A percentile compares a stretch with the other conserved stretches of the same genome.
Conservation (phyloP, 2,329 filamentous ascomycete species). For the Parastagonospora nodorum region DNA sequence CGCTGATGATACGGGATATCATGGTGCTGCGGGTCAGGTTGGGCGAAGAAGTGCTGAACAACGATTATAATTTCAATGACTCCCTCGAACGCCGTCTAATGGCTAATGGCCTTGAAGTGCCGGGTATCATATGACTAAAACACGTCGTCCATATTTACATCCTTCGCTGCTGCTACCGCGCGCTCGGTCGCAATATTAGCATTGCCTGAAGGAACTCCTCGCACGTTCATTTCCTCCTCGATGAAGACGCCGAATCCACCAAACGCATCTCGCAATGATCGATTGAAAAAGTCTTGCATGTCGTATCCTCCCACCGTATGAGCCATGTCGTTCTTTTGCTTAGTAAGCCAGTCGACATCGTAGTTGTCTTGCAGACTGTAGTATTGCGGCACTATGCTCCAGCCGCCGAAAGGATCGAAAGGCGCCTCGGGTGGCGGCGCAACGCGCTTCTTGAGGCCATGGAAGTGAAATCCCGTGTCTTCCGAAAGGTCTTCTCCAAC, state of each 20-base stretch:
- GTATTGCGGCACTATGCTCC: conserved; percentile 67
- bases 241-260: conserved; percentile 86
- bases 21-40: conserved; percentile 36
- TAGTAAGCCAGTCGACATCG: conserved; percentile 74
- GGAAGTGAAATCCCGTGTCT: conserved; percentile 64
- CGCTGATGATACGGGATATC: conserved; percentile 49
- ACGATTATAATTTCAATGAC: conserved; percentile 8
- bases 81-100: conserved; percentile 32
- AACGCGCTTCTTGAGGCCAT: conserved; percentile 73
- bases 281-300: conserved; percentile 77
- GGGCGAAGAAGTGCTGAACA: conserved; percentile 18
- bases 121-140: conserved; percentile 47
- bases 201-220: conserved; percentile 43
- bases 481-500: conserved; percentile 27
- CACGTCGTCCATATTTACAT: conserved; percentile 51
- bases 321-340: conserved; percentile 66
- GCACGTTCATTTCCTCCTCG: conserved; percentile 67
- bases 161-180: conserved; percentile 64
- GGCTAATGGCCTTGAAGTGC: conserved; percentile 19
- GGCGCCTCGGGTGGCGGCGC: conserved; percentile 70
- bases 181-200: conserved; percentile 38
- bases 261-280: conserved; percentile 87
- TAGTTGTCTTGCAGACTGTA: conserved; percentile 74
- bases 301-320: conserved; percentile 83
- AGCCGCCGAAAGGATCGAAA: conserved; percentile 87